phyloP scores from a whole-genome alignment of 2,329 filamentous ascomycete genomes.

The Hymenoscyphus scutula region DNA sequence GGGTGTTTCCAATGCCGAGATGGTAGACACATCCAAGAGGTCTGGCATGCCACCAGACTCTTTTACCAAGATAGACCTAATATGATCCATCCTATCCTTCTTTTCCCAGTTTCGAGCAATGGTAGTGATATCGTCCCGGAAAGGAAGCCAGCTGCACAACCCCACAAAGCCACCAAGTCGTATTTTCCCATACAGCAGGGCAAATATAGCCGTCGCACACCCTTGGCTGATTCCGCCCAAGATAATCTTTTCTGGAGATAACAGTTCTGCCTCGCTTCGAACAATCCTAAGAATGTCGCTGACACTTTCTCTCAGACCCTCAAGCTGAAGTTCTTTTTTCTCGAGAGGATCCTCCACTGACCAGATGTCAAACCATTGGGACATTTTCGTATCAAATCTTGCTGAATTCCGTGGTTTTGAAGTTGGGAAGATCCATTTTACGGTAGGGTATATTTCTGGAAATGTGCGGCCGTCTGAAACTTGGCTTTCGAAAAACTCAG shows the following conservation, averaged over 20 bases:
- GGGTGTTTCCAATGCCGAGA: conserved; percentile 38
- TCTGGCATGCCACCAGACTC: too few relatives aligned
- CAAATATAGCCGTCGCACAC: conserved; percentile 41
- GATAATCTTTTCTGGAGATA: conserved; percentile 41
- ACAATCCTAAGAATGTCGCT: conserved; percentile 37
- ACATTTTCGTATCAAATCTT: conserved; percentile 33
- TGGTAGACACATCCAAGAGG: too few relatives aligned
- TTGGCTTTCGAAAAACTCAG: conserved; percentile 42
- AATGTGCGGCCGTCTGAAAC: conserved; percentile 26
- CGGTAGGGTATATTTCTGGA: conserved; percentile 22
- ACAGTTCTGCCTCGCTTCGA: conserved; percentile 35
- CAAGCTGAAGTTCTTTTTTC: conserved; percentile 44
- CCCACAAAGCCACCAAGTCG: conserved; percentile 40
- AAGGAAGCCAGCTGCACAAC: conserved; percentile 38
- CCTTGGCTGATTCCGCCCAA: conserved; percentile 49
- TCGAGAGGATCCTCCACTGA: conserved; percentile 42
- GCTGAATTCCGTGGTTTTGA: conserved; percentile 30
- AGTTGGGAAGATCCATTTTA: conserved; percentile 26
- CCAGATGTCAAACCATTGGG: conserved; percentile 53
- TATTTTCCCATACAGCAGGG: conserved; percentile 36
- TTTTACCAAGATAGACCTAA: conserved; percentile 3
- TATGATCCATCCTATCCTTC: not conserved
- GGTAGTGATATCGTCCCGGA: conserved; percentile 21
- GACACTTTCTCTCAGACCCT: conserved; percentile 43
- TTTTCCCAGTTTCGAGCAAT: conserved; percentile 5